Evolutionary conservation across 2,329 filamentous ascomycete species (phyloP), one percentile per base, ranked within the genome.

Genomic region (Ambrosiella cleistominuta): DNA sequence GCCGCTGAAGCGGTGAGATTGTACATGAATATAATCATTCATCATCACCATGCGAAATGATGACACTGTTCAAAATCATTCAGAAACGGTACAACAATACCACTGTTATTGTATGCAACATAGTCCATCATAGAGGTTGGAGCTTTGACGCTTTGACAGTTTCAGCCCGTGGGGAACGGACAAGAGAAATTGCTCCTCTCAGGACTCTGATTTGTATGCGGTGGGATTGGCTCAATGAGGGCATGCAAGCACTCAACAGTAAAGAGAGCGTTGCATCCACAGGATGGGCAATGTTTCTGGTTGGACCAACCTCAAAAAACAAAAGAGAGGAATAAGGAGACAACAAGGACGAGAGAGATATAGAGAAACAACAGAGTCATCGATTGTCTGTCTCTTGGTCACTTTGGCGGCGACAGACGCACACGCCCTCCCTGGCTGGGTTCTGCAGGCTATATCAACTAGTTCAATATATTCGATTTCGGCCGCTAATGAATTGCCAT

Each of bases 61-160:
- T 27, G 27, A 27, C 4, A 27, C 4, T 15, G 11, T 27, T 47
- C 44, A 47, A 47, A 13, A 8, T 47, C 2, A 4, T 19, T 6
- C 40, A 15, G 11, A 47, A 47, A 47, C n/a, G n/a, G 15, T 2
- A 15, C n/a, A 47, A 47, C 12, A 47, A 47, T 17, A 47, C 44
- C 44, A 47, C 44, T 17, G 5, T 17, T 47, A 47, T 13, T 8
- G 13, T 15, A 47, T 47, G 19, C 44, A 5, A 47, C 44, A n/a
- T 13, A 8, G 44, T 8, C 44, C 44, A 3, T 17, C 19, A 13
- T n/a, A 15, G 19, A 15, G 19, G 8, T 47, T 15, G n/a, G 51
- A 39, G 51, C 51, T 19, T 54, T 54, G 51, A 39, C 51, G 36
- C 19, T 54, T 54, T 39, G 51, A 37, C 36, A 40, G 51, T 54